Conservation (phyloP, 129 eudicot species). For the Chrysanthemum makinoi region DNA sequence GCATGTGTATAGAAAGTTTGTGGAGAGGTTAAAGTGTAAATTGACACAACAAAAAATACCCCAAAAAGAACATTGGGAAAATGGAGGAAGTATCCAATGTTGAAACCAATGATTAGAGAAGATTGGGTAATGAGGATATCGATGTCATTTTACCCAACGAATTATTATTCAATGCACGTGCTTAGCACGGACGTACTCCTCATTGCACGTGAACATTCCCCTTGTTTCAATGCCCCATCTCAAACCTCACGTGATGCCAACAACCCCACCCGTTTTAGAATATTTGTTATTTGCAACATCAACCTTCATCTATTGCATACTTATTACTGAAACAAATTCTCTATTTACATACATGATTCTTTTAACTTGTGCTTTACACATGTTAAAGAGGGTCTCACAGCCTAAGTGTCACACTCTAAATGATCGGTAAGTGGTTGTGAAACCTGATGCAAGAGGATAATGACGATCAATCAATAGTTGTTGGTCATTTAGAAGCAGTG, state of each 20-base stretch:
- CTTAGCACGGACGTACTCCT: slow-evolving; percentile 28
- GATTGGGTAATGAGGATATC: slow-evolving; percentile 25
- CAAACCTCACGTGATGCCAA: slow-evolving; percentile 37
- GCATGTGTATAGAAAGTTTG: background rate
- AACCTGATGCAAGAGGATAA: too few species aligned
- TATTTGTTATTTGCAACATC: too few species aligned
- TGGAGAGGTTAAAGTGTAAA: slow-evolving; percentile 20
- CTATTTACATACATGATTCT: too few species aligned
- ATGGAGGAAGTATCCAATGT: slow-evolving; percentile 33
- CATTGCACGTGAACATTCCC: slow-evolving; percentile 44
- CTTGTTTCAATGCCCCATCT: slow-evolving; percentile 38
- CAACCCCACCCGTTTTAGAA: too few species aligned
- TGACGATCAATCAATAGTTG: too few species aligned
- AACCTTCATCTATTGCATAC: too few species aligned
- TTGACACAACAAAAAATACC: background rate
- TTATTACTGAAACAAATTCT: too few species aligned
- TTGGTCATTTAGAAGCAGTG: too few species aligned
- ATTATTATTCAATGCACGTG: slow-evolving; percentile 32
- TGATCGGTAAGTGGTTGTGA: too few species aligned
- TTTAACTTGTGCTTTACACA: too few species aligned
- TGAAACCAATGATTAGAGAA: slow-evolving; percentile 38
- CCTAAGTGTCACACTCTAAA: too few species aligned
- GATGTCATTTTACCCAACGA: slow-evolving; percentile 23
- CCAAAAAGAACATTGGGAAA: background rate
- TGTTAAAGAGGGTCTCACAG: too few species aligned